Conservation (phyloP, 2,329 filamentous ascomycete species). For the Annulohypoxylon truncatum region DNA sequence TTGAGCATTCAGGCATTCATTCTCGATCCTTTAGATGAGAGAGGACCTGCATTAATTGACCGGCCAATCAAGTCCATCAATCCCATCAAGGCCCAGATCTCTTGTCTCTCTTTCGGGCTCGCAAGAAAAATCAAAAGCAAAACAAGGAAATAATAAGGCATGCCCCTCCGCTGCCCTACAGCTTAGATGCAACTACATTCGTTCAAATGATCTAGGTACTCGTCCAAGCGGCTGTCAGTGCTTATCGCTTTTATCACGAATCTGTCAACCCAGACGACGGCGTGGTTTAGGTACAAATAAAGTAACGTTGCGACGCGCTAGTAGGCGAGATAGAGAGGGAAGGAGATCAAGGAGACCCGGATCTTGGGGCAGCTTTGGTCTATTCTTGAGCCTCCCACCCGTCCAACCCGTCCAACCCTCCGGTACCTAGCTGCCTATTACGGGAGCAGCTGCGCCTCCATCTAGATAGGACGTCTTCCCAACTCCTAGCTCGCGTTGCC, state of each 20-base stretch:
- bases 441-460: conserved; percentile 27
- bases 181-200: background rate
- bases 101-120: background rate
- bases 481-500: conserved; percentile 14
- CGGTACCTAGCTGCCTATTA: conserved; percentile 15
- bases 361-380: conserved; percentile 15
- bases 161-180: background rate
- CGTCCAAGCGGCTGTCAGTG: conserved; percentile 30
- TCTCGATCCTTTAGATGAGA: conserved; percentile 26
- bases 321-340: conserved; percentile 19
- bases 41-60: conserved; percentile 29
- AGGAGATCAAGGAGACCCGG: conserved; percentile 23
- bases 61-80: conserved; percentile 21
- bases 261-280: conserved; percentile 17
- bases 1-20: conserved; percentile 6
- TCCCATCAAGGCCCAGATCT: conserved; percentile 27
- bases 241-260: conserved; percentile 34
- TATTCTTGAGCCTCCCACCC: conserved; percentile 25
- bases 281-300: conserved; percentile 21
- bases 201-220: conserved; percentile 17
- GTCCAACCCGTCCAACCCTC: conserved; percentile 15
- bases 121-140: background rate
- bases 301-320: conserved; percentile 40
- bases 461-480: conserved; percentile 25
- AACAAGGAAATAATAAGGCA: conserved; percentile 21